Evolutionary conservation across 2,329 filamentous ascomycete species (phyloP), one percentile per base, ranked within the genome.

Genomic region (Cercospora citrullina): DNA sequence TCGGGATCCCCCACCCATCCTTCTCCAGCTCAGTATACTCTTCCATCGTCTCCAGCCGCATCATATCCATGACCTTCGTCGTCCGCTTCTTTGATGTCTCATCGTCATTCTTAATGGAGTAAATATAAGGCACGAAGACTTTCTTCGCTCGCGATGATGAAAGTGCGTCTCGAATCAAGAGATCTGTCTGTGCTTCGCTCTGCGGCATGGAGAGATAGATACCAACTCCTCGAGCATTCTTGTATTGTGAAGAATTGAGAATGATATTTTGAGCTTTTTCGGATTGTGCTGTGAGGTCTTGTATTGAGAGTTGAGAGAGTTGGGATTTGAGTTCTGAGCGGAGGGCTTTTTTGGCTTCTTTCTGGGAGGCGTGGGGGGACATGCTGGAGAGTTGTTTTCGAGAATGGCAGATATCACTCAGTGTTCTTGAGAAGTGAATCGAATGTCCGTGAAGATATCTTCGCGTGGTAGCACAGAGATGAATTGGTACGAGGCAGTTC

Each of bases 1-100:
- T 94, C n/a, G 95, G 95, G 71, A 99, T 99, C 9, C 93, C 94
- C 95, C 95, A 99, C 77, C 86, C 88, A 80, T 99, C 95, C 48
- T 86, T 85, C 75, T 89, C 81, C 68, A 98, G 83, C 26, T 87
- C 87, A 71, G 93, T 87, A 78, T 94, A 97, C 78, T 99, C 95
- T 30, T 87, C 81, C 61, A 92, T 79, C 28, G 89, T 90, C 66
- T 85, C 82, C 48, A 99, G 83, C 70, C 89, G 89, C 23, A 99
- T 87, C 95, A 99, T 98, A 76, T 97, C 93, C 95, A 99, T 99
- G 64, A 95, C 86, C 16, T 91, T 81, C 5, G 88, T 86, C 65
- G 83, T 81, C 14, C 62, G 60, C 55, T 67, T 68, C 33, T 61
- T 64, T 4, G 58, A 58, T 12, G 5, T 58, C 6, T 18, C 7